Conservation (phyloP, 2,329 filamentous ascomycete genomes). For the Colletotrichum echinochloae region DNA sequence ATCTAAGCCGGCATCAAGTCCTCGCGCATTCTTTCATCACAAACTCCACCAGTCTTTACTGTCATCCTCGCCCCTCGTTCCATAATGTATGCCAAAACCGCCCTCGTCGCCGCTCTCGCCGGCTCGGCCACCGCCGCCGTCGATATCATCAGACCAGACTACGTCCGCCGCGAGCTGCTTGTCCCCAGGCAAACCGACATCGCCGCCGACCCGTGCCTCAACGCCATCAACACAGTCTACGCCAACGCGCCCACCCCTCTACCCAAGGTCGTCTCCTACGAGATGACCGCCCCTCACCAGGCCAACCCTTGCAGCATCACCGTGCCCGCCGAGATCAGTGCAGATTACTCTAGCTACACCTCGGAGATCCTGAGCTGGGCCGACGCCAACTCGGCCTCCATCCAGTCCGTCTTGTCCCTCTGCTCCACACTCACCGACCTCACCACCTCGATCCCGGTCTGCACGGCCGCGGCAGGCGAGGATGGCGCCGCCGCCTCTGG, state of each 20-base stretch:
- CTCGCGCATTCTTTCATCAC: neutral
- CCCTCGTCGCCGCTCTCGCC: slow-evolving; percentile 44
- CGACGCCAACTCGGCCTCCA: slow-evolving; percentile 41
- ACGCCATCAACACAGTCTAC: slow-evolving; percentile 41
- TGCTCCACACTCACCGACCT: slow-evolving; percentile 44
- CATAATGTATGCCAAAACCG: slow-evolving; percentile 45
- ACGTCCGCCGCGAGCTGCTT: slow-evolving; percentile 41
- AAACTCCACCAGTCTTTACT: neutral
- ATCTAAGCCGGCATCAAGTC: neutral
- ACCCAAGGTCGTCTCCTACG: slow-evolving; percentile 42
- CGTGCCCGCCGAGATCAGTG: slow-evolving; percentile 43
- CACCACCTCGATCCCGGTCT: slow-evolving; percentile 27
- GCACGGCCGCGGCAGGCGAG: slow-evolving; percentile 1
- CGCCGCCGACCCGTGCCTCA: slow-evolving; percentile 39
- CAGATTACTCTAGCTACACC: slow-evolving; percentile 43
- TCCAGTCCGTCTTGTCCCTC: slow-evolving; percentile 42
- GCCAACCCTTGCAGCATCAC: slow-evolving; percentile 45
- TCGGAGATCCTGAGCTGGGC: slow-evolving; percentile 44
- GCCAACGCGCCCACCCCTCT: slow-evolving; percentile 44
- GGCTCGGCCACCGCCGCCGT: slow-evolving; percentile 42
- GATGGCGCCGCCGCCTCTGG: neutral
- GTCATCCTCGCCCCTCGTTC: neutral
- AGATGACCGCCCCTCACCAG: slow-evolving; percentile 36
- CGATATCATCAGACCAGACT: slow-evolving; percentile 37
- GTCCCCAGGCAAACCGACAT: slow-evolving; percentile 44